Conservation (phyloP, 306 rosid genomes). For the Bauhinia variegata region DNA sequence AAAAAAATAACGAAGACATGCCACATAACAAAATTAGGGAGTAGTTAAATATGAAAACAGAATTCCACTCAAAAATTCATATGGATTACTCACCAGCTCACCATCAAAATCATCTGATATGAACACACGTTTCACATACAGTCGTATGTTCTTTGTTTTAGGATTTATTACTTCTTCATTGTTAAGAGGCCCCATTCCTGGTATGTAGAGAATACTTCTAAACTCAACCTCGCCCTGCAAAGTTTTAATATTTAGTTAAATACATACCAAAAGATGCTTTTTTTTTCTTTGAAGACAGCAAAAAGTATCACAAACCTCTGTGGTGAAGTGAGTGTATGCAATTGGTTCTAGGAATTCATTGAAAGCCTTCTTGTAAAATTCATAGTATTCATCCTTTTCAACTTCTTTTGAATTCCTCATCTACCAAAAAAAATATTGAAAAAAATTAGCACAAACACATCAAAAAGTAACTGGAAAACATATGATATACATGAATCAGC, state of each 20-base stretch:
- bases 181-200: slow-evolving; percentile 97
- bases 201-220: slow-evolving; percentile 88
- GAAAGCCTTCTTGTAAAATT: slow-evolving; percentile 89
- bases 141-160: slow-evolving; percentile 88
- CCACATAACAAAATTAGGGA: not conserved
- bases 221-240: slow-evolving; percentile 97
- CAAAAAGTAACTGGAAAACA: slow-evolving; percentile 17
- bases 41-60: not conserved
- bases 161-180: slow-evolving; percentile 92
- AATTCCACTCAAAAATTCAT: slow-evolving; percentile 19
- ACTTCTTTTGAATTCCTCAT: slow-evolving; percentile 91
- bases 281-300: not conserved
- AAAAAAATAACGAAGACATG: too few species aligned
- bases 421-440: slow-evolving; percentile 50
- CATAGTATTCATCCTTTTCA: slow-evolving; percentile 80
- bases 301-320: slow-evolving; percentile 64
- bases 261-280: not conserved
- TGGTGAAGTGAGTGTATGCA: slow-evolving; percentile 86
- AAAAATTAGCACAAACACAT: slow-evolving; percentile 8
- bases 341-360: slow-evolving; percentile 91
- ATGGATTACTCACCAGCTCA: slow-evolving; percentile 84
- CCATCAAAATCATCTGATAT: slow-evolving; percentile 99
- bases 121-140: slow-evolving; percentile 93
- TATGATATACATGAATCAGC: not conserved
- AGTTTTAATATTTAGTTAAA: slow-evolving; percentile 35